A percentile compares a stretch with the other conserved stretches of the same genome.
Conservation (phyloP, 2,329 filamentous ascomycete genomes). For the Cercospora zeina region DNA sequence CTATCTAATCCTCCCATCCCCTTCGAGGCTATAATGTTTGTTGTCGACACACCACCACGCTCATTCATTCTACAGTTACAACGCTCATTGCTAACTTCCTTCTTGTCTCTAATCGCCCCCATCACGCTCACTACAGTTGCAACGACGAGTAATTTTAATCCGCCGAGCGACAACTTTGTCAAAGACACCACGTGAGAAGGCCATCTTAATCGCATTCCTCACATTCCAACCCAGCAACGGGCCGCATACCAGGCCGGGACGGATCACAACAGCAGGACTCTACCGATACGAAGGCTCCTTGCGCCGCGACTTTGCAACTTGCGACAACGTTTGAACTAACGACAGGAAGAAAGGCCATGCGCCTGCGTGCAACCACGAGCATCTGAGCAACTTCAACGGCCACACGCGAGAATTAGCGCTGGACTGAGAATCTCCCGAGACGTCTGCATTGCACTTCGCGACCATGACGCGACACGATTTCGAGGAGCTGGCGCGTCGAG, state of each 20-base stretch:
- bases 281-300: constrained; percentile 15
- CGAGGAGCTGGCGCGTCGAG: not conserved
- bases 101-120: constrained; percentile 11
- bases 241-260: constrained; percentile 35
- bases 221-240: constrained; percentile 45
- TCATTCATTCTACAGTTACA: constrained; percentile 19
- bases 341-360: constrained; percentile 15
- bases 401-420: constrained; percentile 10
- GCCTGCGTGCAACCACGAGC: constrained; percentile 11
- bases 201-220: constrained; percentile 20
- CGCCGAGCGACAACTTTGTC: not conserved
- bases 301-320: constrained; percentile 13
- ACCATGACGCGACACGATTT: constrained; percentile 18
- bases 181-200: constrained; percentile 17
- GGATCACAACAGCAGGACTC: constrained; percentile 34
- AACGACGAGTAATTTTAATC: constrained; percentile 15
- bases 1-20: constrained; percentile 15
- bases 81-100: constrained; percentile 18
- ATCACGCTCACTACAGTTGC: constrained; percentile 16
- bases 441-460: constrained; percentile 1
- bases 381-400: constrained; percentile 11
- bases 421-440: constrained; percentile 9
- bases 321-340: constrained; percentile 16
- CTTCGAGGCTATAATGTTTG: constrained; percentile 13
- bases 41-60: constrained; percentile 14